Base-by-base conservation (phyloP, 75 land plant genomes). In the Isoetes taiwanensis region DNA sequence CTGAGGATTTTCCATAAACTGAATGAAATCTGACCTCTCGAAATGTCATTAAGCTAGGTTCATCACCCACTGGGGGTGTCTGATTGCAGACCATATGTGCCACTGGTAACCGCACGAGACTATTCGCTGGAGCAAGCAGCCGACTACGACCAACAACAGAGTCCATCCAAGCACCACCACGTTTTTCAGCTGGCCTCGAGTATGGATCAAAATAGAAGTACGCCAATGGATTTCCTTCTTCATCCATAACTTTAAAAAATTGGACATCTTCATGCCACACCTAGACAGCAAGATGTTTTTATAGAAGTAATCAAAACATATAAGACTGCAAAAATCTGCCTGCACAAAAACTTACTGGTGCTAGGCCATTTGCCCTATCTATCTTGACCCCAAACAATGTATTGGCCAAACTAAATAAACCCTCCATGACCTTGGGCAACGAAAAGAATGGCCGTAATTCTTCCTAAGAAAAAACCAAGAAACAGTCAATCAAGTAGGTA, bases 51-150 rank as follows among this genome's bases (percentile, higher is more conserved):
- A 88, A 73, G 43, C 95, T 88, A n/a, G 95, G 95, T 52, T 88
- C 80, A 28, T 68, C 60, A 24, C 85, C 95, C 28, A 88, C 85
- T 23, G 95, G 95, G 39, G 95, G 95, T 28, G 76, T 78, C 67
- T 88, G 95, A 67, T 88, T 88, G 78, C 95, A 88, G 34, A 88
- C 82, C 85, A 88, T 77, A 54, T 88, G 89, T n/a, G 95, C 95
- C 42, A 88, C 40, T 29, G 95, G 90, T 52, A 88, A 54, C 72
- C 95, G 75, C 9, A 69, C 64, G 28, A 66, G 33, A 28, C 68
- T 41, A 42, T 80, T 82, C 72, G 80, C 62, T 9, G 64, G 78
- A 58, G 89, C 78, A 57, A 84, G 64, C 23, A 76, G 67, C 58
- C 70, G 66, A 56, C 95, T 88, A 43, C 95, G 82, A 35, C 75